These are phyloP conservation scores for Westerdykella sp. DNA, from an alignment of 2,329 filamentous ascomycete species.

Conservation along the genomic window DNA sequence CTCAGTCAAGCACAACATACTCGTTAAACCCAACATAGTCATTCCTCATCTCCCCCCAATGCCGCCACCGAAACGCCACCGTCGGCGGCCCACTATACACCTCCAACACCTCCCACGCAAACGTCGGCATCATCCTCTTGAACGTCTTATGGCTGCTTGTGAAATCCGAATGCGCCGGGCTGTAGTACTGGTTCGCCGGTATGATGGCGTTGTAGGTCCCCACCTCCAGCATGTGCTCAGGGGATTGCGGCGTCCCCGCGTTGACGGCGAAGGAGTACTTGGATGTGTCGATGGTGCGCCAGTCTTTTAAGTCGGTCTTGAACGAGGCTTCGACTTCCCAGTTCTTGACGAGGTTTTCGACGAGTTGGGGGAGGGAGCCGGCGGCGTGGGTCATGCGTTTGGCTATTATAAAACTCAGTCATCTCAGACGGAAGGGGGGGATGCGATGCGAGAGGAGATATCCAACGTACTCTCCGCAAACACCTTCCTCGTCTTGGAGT, in stretches of 20 bases:
- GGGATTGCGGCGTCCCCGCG: constrained; percentile 51
- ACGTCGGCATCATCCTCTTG: constrained; percentile 67
- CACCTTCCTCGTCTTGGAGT: constrained; percentile 56
- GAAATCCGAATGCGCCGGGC: constrained; percentile 56
- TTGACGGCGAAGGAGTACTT: constrained; percentile 61
- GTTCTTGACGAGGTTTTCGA: constrained; percentile 66
- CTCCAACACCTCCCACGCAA: constrained; percentile 65
- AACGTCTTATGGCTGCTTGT: constrained; percentile 62
- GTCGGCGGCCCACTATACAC: constrained; percentile 60
- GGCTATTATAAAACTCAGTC: constrained; percentile 39
- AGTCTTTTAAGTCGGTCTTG: constrained; percentile 56
- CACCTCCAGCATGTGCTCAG: constrained; percentile 59
- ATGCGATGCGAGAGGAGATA: too few relatives aligned
- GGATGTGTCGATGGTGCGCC: constrained; percentile 57
- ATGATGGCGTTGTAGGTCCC: constrained; percentile 67
- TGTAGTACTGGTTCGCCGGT: constrained; percentile 58
- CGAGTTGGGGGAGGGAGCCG: constrained; percentile 53
- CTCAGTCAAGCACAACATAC: constrained; percentile 36
- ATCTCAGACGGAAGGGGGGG: too few relatives aligned
- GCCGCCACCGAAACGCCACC: constrained; percentile 60
- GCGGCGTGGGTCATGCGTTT: constrained; percentile 52
- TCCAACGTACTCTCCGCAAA: constrained; percentile 51
- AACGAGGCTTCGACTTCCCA: constrained; percentile 68
- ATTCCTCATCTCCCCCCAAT: constrained; percentile 62
- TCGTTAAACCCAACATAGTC: constrained; percentile 61